Evolutionary conservation across 768 basidiomycete genomes (phyloP).

Genomic region (Nidula microcarpa): DNA sequence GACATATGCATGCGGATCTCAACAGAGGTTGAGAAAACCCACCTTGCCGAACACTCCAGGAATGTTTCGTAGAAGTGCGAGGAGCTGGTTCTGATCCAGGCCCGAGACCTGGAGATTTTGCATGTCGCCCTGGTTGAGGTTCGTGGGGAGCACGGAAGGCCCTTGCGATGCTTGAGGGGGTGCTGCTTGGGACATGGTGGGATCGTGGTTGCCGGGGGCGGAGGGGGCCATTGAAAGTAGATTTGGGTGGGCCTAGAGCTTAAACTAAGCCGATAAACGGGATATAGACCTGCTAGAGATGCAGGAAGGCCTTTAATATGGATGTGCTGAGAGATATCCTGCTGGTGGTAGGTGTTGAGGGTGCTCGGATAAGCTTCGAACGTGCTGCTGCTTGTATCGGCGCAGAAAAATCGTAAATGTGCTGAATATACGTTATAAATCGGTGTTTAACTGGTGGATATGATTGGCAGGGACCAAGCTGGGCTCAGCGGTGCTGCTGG

Average conservation of each 20-base stretch:
- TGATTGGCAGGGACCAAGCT: not conserved
- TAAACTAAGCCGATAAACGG: not conserved
- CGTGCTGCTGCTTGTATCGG: too few species aligned
- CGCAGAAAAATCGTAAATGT: too few species aligned
- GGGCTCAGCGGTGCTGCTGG: conserved; percentile 3
- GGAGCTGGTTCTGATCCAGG: conserved; percentile 55
- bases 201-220: conserved; percentile 32
- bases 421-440: too few species aligned
- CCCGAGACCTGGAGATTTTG: conserved; percentile 20
- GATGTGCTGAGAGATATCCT: not conserved
- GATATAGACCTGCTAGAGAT: not conserved
- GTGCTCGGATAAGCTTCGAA: too few species aligned
- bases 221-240: conserved; percentile 28
- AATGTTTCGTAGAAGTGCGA: conserved; percentile 53
- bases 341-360: too few species aligned
- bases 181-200: conserved; percentile 30
- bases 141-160: conserved; percentile 17
- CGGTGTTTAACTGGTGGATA: not conserved
- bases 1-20: not conserved
- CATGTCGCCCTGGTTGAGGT: conserved; percentile 20
- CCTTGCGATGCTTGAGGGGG: conserved; percentile 23
- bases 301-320: not conserved
- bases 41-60: conserved; percentile 54
- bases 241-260: not conserved
- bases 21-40: conserved; percentile 17